A percentile compares a stretch with the other conserved stretches of the same genome.
phyloP scores from a whole-genome alignment of 164 flowering plant species.

The Dillenia turbinata region DNA sequence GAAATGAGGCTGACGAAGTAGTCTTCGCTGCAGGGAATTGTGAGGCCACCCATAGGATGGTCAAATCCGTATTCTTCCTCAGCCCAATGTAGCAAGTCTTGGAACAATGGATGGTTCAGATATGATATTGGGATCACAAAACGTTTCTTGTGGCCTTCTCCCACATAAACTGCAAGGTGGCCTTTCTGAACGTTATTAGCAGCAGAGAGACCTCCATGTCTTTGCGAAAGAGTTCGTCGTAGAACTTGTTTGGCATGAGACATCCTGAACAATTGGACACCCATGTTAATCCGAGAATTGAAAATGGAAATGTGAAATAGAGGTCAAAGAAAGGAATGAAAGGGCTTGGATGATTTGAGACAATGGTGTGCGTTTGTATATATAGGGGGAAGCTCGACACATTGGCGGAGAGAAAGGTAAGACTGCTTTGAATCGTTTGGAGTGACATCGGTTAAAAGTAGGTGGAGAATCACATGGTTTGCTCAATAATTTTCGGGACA shows the following conservation, averaged over 20 bases:
- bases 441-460: no score
- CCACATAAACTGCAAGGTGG: slow-evolving; percentile 39
- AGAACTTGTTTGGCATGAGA: slow-evolving; percentile 11
- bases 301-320: no score
- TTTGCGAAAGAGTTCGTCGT: background rate
- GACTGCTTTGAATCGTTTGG: no score
- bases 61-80: slow-evolving; percentile 47
- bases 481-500: no score
- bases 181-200: slow-evolving; percentile 25
- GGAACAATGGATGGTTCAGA: slow-evolving; percentile 40
- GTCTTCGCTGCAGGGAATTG: slow-evolving; percentile 32
- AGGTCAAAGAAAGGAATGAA: no score
- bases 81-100: slow-evolving; percentile 30
- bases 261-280: slow-evolving; percentile 6
- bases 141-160: slow-evolving; percentile 37
- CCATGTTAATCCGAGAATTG: background rate
- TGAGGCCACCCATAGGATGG: slow-evolving; percentile 43
- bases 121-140: slow-evolving; percentile 43
- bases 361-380: no score
- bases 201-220: no score
- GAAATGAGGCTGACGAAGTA: slow-evolving; percentile 22
- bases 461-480: no score
- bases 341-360: no score
- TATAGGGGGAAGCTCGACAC: no score
- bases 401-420: no score